Conservation (phyloP, 75 land plant genomes). For the Pinus albicaulis region DNA sequence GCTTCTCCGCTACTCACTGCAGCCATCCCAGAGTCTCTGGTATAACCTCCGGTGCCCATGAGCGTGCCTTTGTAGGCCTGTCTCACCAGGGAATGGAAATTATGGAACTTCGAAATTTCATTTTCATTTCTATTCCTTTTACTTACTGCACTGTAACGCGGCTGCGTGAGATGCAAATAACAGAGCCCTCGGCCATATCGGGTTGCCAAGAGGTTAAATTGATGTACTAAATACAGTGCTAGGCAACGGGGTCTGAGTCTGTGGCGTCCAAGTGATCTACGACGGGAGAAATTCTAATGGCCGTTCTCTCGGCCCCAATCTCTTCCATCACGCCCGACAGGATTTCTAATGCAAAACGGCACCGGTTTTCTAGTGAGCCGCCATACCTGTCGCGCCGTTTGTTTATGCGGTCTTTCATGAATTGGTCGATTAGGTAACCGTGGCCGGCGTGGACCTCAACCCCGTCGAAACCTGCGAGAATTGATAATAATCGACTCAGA, state of each 20-base stretch:
- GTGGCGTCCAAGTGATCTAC: conserved; percentile 79
- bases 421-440: conserved; percentile 90
- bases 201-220: conserved; percentile 30
- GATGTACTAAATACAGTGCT: conserved; percentile 45
- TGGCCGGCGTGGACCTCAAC: conserved; percentile 89
- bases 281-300: conserved; percentile 68
- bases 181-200: conserved; percentile 24
- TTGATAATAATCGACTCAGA: neutral
- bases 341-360: conserved; percentile 49
- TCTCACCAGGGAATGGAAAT: conserved; percentile 27
- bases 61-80: conserved; percentile 57
- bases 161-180: conserved; percentile 79
- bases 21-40: conserved; percentile 51
- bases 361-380: conserved; percentile 65
- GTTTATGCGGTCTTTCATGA: conserved; percentile 86
- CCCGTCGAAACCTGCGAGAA: conserved; percentile 64
- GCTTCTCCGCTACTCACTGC: conserved; percentile 63
- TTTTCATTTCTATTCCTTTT: conserved; percentile 6
- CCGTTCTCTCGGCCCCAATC: conserved; percentile 47
- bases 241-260: conserved; percentile 60
- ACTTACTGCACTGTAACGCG: conserved; percentile 58
- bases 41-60: conserved; percentile 70
- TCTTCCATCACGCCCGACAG: conserved; percentile 35
- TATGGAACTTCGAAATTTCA: conserved; percentile 39
- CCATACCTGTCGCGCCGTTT: conserved; percentile 74